Evolutionary conservation across 345 rosid species (phyloP), one percentile per base, ranked within the genome.

Genomic region (Anacardium occidentale): DNA sequence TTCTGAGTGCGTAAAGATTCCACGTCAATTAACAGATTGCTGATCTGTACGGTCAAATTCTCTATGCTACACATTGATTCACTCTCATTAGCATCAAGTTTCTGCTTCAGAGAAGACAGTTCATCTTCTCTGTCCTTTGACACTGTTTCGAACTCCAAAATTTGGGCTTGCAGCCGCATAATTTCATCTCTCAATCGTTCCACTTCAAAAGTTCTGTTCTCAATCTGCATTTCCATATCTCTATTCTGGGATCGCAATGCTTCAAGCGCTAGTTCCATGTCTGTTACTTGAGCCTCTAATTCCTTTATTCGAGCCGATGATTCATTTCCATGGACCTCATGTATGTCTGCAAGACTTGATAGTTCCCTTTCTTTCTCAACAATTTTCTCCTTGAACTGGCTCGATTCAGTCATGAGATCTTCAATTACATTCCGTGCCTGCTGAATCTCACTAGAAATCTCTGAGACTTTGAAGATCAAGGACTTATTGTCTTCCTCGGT

Each of bases 281-380:
- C 73, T 37, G 79, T 79, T 29, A 71, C 76, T 66, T 70, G 81
- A 32, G 81, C 83, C 74, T 83, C 82, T 24, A 86, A 52, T 77
- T 82, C 77, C 51, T 80, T 80, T 22, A 82, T 77, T 70, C 45
- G 82, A 67, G 79, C 80, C 64, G 89, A 85, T 34, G 86, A 75
- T 70, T 87, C 85, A 69, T 67, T 78, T 75, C 76, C 76, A 68
- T 77, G 88, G 61, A 65, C 81, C 87, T 87, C 85, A 44, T 85
- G 87, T 82, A 66, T 74, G 80, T 85, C 92, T 56, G 75, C 48
- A 62, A 86, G 79, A 62, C 80, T 77, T 22, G 80, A 80, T 60
- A 86, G 59, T 20, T 86, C 94, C 66, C 82, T 82, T 71, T 89
- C 97, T 74, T 75, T 92, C 64, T 74, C 89, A 68, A 62, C 62